Evolutionary conservation across 345 rosid species (phyloP), one percentile per base, ranked within the genome.

Genomic region (Viola odorata): DNA sequence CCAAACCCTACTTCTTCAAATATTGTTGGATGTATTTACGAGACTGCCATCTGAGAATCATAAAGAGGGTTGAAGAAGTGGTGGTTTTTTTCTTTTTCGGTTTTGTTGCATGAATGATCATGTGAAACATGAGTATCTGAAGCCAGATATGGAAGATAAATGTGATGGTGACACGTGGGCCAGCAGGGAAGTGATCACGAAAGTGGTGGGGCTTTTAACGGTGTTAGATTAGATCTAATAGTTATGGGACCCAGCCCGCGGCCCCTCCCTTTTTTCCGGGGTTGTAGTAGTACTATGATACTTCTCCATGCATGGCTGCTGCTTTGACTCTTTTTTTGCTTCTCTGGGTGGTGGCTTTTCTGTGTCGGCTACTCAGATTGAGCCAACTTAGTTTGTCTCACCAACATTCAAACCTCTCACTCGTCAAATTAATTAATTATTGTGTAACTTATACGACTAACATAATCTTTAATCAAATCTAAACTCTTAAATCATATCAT

Each of bases 161-260:
- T 66, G 10, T 4, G 83, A 82, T 73, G 77, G 69, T 41, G 85
- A 82, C 81, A 65, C 75, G 63, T 61, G 85, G 82, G 78, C 75
- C 81, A 73, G 9, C 7, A 23, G n/a, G 36, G 53, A 64, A 65
- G 53, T 54, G 45, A 52, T 68, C 48, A 23, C 2, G 32, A 23
- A 23, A 23, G 64, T 44, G 3, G 60, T 53, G 68, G 79, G 76
- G 59, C 73, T 44, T 70, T 15, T 7, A 50, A 50, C 52, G 69
- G 73, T 63, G 75, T 52, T 55, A 58, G 67, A 73, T 73, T 36
- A 37, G 40, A 63, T 50, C 59, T 42, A 23, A 4, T 63, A 57
- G 45, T 38, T 65, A 23, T 37, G 50, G 66, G 56, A 57, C 60
- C 13, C 51, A 40, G 49, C 32, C 32, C 32, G 1, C 32, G 1